These are phyloP conservation scores for Botryotinia globosa DNA, from an alignment of 2,329 filamentous ascomycete genomes.

Conservation along the genomic window DNA sequence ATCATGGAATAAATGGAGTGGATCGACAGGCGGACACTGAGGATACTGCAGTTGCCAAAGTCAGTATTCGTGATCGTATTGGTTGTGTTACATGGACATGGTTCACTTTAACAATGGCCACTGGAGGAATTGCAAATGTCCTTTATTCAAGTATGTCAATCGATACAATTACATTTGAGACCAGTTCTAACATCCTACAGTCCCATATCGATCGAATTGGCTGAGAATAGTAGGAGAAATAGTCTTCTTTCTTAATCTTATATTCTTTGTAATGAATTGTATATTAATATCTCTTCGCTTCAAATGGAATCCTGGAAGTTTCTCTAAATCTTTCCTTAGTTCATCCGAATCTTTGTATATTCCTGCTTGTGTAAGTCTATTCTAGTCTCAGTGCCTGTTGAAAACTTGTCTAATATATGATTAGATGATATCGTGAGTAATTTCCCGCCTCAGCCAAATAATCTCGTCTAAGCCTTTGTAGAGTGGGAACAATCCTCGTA, in stretches of 20 bases:
- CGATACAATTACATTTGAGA: neutral
- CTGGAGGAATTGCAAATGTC: slow-evolving; percentile 56
- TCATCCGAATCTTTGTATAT: slow-evolving; percentile 77
- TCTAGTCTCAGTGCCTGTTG: neutral
- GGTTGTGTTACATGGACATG: slow-evolving; percentile 65
- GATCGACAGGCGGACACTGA: slow-evolving; percentile 13
- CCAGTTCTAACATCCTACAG: slow-evolving; percentile 37
- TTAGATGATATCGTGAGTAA: slow-evolving; percentile 46
- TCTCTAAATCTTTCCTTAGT: slow-evolving; percentile 69
- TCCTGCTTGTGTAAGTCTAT: slow-evolving; percentile 56
- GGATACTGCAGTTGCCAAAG: slow-evolving; percentile 32
- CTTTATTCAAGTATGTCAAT: slow-evolving; percentile 49
- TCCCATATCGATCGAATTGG: slow-evolving; percentile 54
- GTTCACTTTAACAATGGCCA: slow-evolving; percentile 60
- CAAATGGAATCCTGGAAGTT: slow-evolving; percentile 65
- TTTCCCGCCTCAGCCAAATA: neutral
- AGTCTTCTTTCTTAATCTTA: slow-evolving; percentile 62
- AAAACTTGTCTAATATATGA: slow-evolving; percentile 26
- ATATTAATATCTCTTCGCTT: slow-evolving; percentile 66
- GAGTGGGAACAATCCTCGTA: slow-evolving; percentile 72
- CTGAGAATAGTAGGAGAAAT: slow-evolving; percentile 57
- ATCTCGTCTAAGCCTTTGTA: slow-evolving; percentile 40
- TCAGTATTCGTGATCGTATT: slow-evolving; percentile 50
- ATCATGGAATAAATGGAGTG: slow-evolving; percentile 7
- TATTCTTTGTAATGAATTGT: slow-evolving; percentile 62